Conservation (phyloP, 805 yeast species). For the Saccharomyces eubayanus region DNA sequence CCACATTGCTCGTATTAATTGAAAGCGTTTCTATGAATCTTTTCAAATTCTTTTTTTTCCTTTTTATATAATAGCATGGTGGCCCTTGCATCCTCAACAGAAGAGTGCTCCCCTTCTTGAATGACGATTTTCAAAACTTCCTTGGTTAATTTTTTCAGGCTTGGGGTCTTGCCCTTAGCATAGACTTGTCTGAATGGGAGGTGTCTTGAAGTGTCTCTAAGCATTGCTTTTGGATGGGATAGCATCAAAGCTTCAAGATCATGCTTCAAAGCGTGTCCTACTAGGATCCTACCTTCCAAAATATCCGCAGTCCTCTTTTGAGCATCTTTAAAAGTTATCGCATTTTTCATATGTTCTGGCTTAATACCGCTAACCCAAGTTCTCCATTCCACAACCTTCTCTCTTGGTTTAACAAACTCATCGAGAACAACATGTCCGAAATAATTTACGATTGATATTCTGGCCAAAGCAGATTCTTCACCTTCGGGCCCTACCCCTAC, state of each 20-base stretch:
- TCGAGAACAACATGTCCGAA: constrained; percentile 69
- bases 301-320: constrained; percentile 48
- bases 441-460: constrained; percentile 81
- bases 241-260: constrained; percentile 63
- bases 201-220: constrained; percentile 69
- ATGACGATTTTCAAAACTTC: constrained; percentile 52
- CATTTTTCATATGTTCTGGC: constrained; percentile 59
- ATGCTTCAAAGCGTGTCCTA: constrained; percentile 81
- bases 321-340: constrained; percentile 59
- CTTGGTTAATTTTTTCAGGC: constrained; percentile 55
- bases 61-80: constrained; percentile 73
- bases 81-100: constrained; percentile 85
- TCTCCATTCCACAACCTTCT: constrained; percentile 79
- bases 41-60: constrained; percentile 56
- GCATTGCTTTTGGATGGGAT: constrained; percentile 54
- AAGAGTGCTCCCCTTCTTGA: constrained; percentile 71
- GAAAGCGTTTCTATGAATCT: constrained; percentile 20
- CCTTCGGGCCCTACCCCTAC: constrained; percentile 85
- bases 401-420: constrained; percentile 65
- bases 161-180: constrained; percentile 63
- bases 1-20: not conserved
- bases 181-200: constrained; percentile 45
- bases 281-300: constrained; percentile 48
- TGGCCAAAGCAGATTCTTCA: constrained; percentile 59
- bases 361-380: constrained; percentile 87